phyloP scores from a whole-genome alignment of 2,329 filamentous ascomycete species.

The Pseudohalonectria lignicola region DNA sequence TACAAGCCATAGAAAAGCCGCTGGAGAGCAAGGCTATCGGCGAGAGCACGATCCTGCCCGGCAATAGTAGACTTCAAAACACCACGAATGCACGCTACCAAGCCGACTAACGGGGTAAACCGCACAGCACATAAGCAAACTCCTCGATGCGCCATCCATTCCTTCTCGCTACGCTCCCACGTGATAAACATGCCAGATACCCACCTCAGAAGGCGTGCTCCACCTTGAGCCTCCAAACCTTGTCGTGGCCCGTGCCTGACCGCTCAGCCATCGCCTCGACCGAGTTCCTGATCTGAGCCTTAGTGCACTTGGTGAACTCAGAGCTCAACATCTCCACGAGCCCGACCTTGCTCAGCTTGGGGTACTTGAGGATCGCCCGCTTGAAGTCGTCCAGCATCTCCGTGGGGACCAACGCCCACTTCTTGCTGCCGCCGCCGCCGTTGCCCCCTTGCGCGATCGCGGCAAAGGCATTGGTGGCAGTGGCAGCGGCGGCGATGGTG shows the following conservation, averaged over 20 bases:
- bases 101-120: too few species aligned
- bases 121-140: too few species aligned
- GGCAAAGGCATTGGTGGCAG: constrained; percentile 12
- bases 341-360: constrained; percentile 56
- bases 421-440: constrained; percentile 12
- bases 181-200: too few species aligned
- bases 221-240: constrained; percentile 48
- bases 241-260: constrained; percentile 39
- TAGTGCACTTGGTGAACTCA: constrained; percentile 59
- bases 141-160: too few species aligned
- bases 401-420: constrained; percentile 33
- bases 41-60: too few species aligned
- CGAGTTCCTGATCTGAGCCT: constrained; percentile 60
- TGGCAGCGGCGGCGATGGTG: constrained; percentile 9
- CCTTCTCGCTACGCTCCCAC: too few species aligned
- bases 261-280: constrained; percentile 55
- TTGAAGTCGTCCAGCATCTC: constrained; percentile 58
- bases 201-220: constrained; percentile 1
- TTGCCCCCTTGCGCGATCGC: constrained; percentile 3
- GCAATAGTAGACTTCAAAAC: too few species aligned
- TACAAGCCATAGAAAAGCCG: too few species aligned
- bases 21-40: too few species aligned
- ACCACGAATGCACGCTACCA: too few species aligned
- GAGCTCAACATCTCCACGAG: constrained; percentile 67
- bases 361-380: constrained; percentile 48